Evolutionary conservation across 73 alveolate genomes (phyloP), one percentile per base, ranked within the genome.

Genomic region (Paramecium sexaurelia): DNA sequence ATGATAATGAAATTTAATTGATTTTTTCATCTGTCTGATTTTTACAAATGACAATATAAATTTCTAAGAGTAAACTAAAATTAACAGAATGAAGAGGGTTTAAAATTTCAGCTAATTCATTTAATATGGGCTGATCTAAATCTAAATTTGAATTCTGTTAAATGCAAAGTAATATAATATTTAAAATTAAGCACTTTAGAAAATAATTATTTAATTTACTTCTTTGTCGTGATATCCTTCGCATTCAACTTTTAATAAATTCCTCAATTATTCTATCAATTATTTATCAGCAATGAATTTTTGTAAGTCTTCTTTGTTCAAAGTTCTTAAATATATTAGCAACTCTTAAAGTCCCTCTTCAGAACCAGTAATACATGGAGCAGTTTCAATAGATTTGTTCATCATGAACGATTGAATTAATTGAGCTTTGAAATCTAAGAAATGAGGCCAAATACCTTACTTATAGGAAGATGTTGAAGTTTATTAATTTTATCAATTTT

Each of bases 221-320:
- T 78, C 90, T 43, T 78, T 78, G 17, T 78, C 90, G 20, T 78
- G 90, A 78, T 78, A 61, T 40, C 90, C 90, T 78, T 78, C 90
- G 19, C 90, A 78, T 40, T 78, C 68, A 8, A 22, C 19, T 6
- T 20, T 20, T 22, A 27, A 78, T 41, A 78, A 24, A 17, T 78
- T 40, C n/a, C 73, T 41, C 13, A 78, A 43, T 37, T 32, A 7
- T 5, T 22, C 40, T 37, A 78, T 78, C 43, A 78, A 43, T 32
- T n/a, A 36, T 78, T 78, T 78, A 19, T 78, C 90, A 6, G 19
- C 55, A 19, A 78, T 22, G 55, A 41, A 78, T 45, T 78, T 78
- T 56, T n/a, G 2, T 37, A 78, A 43, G 9, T 56, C 90, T 45
- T 78, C 90, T 19, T 45, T 45, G 10, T 22, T 22, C 7, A 41